phyloP scores from a whole-genome alignment of 2,329 filamentous ascomycete genomes.

The Diaporthe australafricana region DNA sequence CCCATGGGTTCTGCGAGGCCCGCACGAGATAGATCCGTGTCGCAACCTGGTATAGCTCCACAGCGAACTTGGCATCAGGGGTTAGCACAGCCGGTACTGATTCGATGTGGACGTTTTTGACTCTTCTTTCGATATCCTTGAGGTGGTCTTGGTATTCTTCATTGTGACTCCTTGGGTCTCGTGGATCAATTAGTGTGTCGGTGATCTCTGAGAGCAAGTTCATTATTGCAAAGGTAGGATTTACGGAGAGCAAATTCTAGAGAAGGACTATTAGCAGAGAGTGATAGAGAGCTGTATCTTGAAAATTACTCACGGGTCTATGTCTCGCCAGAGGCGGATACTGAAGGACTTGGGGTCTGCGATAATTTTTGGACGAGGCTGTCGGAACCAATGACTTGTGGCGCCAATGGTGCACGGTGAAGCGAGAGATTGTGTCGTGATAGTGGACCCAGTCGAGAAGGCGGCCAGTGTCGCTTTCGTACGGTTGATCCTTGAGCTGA shows the following conservation, averaged over 20 bases:
- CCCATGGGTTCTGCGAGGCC: background rate
- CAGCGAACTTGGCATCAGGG: background rate
- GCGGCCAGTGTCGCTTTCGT: background rate
- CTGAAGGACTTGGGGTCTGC: background rate
- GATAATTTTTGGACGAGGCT: background rate
- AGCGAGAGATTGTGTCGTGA: background rate
- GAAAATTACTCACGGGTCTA: background rate
- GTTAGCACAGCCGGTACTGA: background rate
- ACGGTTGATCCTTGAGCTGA: background rate
- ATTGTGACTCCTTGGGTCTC: background rate
- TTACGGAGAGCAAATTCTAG: background rate
- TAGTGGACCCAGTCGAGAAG: slow-evolving; percentile 4
- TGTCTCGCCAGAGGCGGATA: background rate
- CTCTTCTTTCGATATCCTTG: background rate
- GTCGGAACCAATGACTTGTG: background rate
- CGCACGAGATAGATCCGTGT: background rate
- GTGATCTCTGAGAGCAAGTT: background rate
- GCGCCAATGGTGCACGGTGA: slow-evolving; percentile 6
- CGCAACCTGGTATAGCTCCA: slow-evolving; percentile 4
- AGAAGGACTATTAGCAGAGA: background rate
- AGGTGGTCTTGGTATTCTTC: slow-evolving; percentile 2
- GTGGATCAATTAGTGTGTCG: slow-evolving; percentile 4
- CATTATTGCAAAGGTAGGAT: slow-evolving; percentile 5
- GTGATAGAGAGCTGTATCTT: background rate
- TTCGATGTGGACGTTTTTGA: background rate